Evolutionary conservation across 352 stramenopile species (phyloP), one percentile per base, ranked within the genome.

Genomic region (Labyrinthula sp.): DNA sequence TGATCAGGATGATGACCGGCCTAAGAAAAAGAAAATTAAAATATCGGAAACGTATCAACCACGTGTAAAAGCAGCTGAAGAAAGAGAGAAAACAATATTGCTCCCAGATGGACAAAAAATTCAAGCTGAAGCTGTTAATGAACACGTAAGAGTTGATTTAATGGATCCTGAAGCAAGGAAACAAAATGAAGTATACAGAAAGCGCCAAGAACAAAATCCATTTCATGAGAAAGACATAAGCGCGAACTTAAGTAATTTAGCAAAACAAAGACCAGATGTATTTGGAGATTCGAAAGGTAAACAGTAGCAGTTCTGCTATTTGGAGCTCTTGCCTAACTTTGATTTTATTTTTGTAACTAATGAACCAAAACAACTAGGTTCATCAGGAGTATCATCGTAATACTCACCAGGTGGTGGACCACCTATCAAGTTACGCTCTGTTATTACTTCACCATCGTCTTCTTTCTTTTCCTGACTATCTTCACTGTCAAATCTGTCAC

Each of bases 111-210:
- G 82, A 7, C 89, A 92, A 47, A 75, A 71, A 5, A 65, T 95
- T 2, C 67, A 65, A 0, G 69, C 71, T 8, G 61, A 72, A 2
- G 67, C 84, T 30, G 72, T 88, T 24, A 84, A 89, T n/a, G 90
- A 99, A 57, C 89, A 97, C 64, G 94, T 99, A 86, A 77, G 90
- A 8, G 95, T 97, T 61, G 67, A 95, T 57, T 61, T 97, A 20
- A 75, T 97, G 56, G 93, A 97, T 62, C 88, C 89, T 1, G 94
- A 93, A 56, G 97, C 86, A 82, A 71, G 79, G 25, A 82, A 95
- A 56, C 80, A 99, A 71, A 75, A 72, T 8, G 73, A 83, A 48
- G 73, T 84, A 26, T 89, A 93, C 40, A 57, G 88, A 28, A 81
- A 93, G 21, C 95, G 95, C 59, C 85, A 96, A 47, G 92, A 93